phyloP scores from a whole-genome alignment of 495 filamentous ascomycete species.

The Umbilicaria muhlenbergii region DNA sequence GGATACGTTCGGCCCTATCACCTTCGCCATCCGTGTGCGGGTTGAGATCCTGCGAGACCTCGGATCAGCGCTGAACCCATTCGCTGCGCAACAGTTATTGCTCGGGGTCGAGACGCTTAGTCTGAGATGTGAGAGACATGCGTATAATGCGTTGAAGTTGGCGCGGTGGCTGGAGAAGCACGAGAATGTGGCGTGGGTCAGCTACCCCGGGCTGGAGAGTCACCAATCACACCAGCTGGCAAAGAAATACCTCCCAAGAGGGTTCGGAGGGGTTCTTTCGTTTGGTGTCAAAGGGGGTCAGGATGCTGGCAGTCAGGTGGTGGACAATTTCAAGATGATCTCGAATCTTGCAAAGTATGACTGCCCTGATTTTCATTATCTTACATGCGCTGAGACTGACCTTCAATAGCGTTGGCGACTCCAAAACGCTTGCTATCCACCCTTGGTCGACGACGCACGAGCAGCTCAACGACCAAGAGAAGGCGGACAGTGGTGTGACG shows the following conservation, averaged over 20 bases:
- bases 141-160: slow-evolving; percentile 64
- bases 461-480: slow-evolving; percentile 78
- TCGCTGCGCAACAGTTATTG: slow-evolving; percentile 87
- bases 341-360: slow-evolving; percentile 75
- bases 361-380: not conserved
- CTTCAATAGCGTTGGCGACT: slow-evolving; percentile 41
- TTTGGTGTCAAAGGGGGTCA: slow-evolving; percentile 88
- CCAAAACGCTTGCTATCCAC: slow-evolving; percentile 87
- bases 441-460: slow-evolving; percentile 95
- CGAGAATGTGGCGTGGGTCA: slow-evolving; percentile 80
- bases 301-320: slow-evolving; percentile 65
- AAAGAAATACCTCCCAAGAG: slow-evolving; percentile 78
- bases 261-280: slow-evolving; percentile 82
- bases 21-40: slow-evolving; percentile 68
- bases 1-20: slow-evolving; percentile 81
- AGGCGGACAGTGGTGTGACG: slow-evolving; percentile 64
- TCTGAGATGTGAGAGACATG: slow-evolving; percentile 76
- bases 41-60: slow-evolving; percentile 85
- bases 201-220: slow-evolving; percentile 75
- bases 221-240: slow-evolving; percentile 68
- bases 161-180: slow-evolving; percentile 76
- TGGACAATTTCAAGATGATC: slow-evolving; percentile 89
- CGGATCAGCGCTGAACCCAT: slow-evolving; percentile 74
- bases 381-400: not conserved
- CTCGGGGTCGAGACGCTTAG: slow-evolving; percentile 83